phyloP scores from a whole-genome alignment of 129 eudicot species.

The Deinandra increscens region DNA sequence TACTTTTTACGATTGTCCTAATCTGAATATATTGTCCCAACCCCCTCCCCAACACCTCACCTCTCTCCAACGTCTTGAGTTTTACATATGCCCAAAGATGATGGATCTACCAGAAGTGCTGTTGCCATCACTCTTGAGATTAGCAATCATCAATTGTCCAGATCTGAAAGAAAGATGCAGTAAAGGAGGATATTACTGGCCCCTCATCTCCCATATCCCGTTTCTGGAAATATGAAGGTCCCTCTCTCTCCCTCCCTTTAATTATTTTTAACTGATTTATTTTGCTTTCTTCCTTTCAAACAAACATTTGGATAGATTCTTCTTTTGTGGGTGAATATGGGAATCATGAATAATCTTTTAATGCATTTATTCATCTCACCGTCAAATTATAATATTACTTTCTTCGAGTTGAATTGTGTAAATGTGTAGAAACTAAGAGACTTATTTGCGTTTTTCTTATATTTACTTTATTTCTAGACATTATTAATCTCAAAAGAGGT shows the following conservation, averaged over 20 bases:
- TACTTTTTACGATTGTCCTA: background rate
- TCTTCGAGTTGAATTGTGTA: too few relatives aligned
- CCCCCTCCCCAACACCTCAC: background rate
- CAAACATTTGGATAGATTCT: background rate
- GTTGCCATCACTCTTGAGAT: slow-evolving; percentile 22
- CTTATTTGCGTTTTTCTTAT: too few relatives aligned
- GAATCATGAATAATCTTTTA: background rate
- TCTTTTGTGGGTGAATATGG: background rate
- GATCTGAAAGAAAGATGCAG: background rate
- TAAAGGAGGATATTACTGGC: slow-evolving; percentile 11
- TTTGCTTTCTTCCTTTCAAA: background rate
- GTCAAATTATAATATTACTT: too few relatives aligned
- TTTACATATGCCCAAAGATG: slow-evolving; percentile 1
- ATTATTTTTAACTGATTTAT: background rate
- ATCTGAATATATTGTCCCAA: too few relatives aligned
- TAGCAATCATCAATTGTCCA: slow-evolving; percentile 7
- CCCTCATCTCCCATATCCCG: slow-evolving; percentile 19
- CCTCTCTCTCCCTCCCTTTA: background rate
- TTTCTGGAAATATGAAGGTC: background rate
- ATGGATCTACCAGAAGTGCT: slow-evolving; percentile 8
- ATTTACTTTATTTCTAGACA: background rate
- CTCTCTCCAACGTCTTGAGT: background rate
- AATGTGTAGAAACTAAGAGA: too few relatives aligned
- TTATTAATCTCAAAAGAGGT: background rate
- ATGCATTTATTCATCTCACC: background rate